These are phyloP conservation scores for Kwoniella newhampshirensis DNA, from an alignment of 768 basidiomycete species.

Conservation along the genomic window DNA sequence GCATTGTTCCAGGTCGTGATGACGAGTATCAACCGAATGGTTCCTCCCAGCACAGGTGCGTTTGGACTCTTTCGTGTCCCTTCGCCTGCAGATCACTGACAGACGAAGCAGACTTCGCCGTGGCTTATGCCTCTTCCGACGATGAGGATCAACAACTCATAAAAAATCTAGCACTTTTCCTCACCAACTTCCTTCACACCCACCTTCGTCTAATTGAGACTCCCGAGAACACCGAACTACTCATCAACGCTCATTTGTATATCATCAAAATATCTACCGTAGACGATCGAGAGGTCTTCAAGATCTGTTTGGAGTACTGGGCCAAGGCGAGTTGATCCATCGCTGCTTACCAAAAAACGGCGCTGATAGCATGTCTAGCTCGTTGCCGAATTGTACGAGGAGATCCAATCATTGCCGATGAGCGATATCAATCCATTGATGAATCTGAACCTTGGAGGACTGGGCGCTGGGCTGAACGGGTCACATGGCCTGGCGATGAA, in stretches of 20 bases:
- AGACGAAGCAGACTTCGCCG: conserved; percentile 65
- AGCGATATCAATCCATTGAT: conserved; percentile 68
- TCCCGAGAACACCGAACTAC: conserved; percentile 80
- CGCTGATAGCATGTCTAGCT: conserved; percentile 60
- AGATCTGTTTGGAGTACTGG: conserved; percentile 98
- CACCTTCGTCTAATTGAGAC: conserved; percentile 94
- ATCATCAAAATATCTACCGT: conserved; percentile 98
- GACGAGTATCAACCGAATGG: conserved; percentile 95
- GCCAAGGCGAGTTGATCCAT: conserved; percentile 36
- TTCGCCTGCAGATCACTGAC: not conserved
- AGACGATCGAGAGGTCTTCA: conserved; percentile 98
- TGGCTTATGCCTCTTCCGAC: conserved; percentile 82
- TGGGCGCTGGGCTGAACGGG: conserved; percentile 45
- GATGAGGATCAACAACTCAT: conserved; percentile 96
- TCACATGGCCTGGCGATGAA: conserved; percentile 43
- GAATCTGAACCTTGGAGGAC: conserved; percentile 77
- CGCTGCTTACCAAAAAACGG: not conserved
- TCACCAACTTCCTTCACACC: conserved; percentile 89
- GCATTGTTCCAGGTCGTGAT: conserved; percentile 97
- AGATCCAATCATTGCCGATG: conserved; percentile 86
- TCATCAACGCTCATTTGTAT: conserved; percentile 94
- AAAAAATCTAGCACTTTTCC: conserved; percentile 94
- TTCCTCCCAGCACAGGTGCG: conserved; percentile 79
- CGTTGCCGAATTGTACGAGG: conserved; percentile 93
- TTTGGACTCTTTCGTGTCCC: not conserved